Evolutionary conservation across 495 filamentous ascomycete genomes (phyloP).

Genomic region (Neurospora tetraspora): DNA sequence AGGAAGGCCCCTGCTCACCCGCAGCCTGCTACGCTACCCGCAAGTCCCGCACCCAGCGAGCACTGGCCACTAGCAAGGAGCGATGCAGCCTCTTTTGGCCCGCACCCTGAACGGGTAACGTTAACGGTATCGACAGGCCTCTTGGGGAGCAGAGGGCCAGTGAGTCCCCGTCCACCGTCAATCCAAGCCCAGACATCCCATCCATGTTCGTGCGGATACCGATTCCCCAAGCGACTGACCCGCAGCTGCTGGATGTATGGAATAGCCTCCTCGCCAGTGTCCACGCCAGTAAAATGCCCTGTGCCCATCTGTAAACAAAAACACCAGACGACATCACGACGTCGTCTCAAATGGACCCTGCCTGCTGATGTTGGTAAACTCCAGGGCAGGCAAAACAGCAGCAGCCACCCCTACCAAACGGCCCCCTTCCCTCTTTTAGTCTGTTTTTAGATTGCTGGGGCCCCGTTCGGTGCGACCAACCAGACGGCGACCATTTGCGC

Average conservation of each 20-base stretch:
- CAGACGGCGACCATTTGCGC: conserved; percentile 11
- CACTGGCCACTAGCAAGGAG: conserved; percentile 1
- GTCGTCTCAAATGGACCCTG: not conserved
- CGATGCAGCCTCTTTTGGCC: not conserved
- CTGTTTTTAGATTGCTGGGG: conserved; percentile 19
- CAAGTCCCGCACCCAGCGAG: not conserved
- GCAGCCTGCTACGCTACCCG: conserved; percentile 2
- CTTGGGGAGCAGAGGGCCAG: not conserved
- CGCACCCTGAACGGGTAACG: not conserved
- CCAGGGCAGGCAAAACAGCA: not conserved
- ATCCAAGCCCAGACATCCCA: not conserved
- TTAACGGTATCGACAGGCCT: not conserved
- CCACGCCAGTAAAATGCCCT: too few species aligned
- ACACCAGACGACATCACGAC: not conserved
- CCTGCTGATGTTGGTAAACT: not conserved
- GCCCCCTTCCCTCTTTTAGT: conserved; percentile 7
- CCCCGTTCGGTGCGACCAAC: conserved; percentile 14
- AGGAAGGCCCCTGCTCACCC: conserved; percentile 5
- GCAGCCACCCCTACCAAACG: not conserved
- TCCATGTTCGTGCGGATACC: not conserved
- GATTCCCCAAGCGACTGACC: not conserved
- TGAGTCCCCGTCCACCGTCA: not conserved
- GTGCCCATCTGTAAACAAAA: not conserved
- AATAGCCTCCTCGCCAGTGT: not conserved
- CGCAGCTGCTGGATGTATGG: not conserved